Percentiles rank a stretch among this genome's conserved stretches.
phyloP scores from a whole-genome alignment of 2,329 filamentous ascomycete species.

The Colletotrichum camelliae region DNA sequence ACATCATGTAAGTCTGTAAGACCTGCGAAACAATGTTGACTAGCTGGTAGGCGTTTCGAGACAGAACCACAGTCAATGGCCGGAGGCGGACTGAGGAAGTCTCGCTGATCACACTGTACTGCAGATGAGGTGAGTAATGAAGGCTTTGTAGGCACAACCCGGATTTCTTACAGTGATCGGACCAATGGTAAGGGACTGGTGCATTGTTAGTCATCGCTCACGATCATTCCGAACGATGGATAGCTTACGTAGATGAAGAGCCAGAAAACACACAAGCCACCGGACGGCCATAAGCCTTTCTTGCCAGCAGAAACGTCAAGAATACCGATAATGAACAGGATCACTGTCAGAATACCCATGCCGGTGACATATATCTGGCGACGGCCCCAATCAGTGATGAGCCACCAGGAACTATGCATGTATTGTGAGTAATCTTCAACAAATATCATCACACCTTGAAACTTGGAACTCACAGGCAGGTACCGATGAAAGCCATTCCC shows the following conservation, averaged over 20 bases:
- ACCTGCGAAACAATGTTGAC: slow-evolving; percentile 42
- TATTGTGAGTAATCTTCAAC: slow-evolving; percentile 24
- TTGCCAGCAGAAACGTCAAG: slow-evolving; percentile 43
- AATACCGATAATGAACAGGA: slow-evolving; percentile 47
- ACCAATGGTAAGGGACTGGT: slow-evolving; percentile 42
- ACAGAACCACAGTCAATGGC: slow-evolving; percentile 50
- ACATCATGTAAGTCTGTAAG: slow-evolving; percentile 38
- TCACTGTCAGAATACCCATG: slow-evolving; percentile 40
- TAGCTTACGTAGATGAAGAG: slow-evolving; percentile 37
- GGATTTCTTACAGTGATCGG: slow-evolving; percentile 46
- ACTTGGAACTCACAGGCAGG: slow-evolving; percentile 28
- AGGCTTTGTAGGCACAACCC: neutral
- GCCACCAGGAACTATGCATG: slow-evolving; percentile 47
- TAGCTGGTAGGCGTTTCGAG: slow-evolving; percentile 44
- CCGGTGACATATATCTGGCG: slow-evolving; percentile 47
- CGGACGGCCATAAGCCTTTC: slow-evolving; percentile 42
- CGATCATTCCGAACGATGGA: fast-evolving
- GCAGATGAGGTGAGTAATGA: neutral
- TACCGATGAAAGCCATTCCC: slow-evolving; percentile 41
- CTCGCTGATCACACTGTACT: slow-evolving; percentile 49
- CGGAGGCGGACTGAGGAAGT: slow-evolving; percentile 49
- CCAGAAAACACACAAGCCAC: slow-evolving; percentile 47
- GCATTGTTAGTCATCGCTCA: neutral
- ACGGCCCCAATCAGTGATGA: slow-evolving; percentile 46
- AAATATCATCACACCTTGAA: neutral